Evolutionary conservation across 805 yeast species (phyloP), one percentile per base, ranked within the genome.

Genomic region (Candida silvatica): DNA sequence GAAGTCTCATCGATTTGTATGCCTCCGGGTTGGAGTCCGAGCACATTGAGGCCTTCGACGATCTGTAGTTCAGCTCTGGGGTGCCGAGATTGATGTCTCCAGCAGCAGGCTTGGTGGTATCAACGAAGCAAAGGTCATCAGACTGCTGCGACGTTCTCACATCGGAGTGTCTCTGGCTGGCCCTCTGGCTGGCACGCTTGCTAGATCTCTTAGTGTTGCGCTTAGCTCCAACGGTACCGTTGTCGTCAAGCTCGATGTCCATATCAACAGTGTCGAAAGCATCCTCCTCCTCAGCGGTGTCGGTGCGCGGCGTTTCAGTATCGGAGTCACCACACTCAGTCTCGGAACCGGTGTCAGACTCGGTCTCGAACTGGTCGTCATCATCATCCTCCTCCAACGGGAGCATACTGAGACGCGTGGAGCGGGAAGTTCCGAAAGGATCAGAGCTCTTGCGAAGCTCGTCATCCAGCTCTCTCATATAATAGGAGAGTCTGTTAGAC

Each of bases 401-500:
- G 11, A 24, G 29, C 35, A 32, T 32, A 16, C 35, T 32, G 5
- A 32, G 20, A 5, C 35, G 29, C 9, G 23, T 31, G 12, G 11
- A 9, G 7, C 34, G 27, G 5, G 34, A 19, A 20, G 19, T n/a
- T 20, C 34, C 20, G 20, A 30, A 30, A 17, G 35, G 22, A 14
- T 12, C 20, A 14, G n/a, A 19, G 17, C 17, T 37, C 22, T 37
- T 45, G 9, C 30, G 39, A 31, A 45, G 41, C 40, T 45, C 45
- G 16, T 39, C 41, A 26, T 42, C 46, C 11, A 44, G 22, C 15
- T 45, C 52, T 29, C 58, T 62, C 38, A 70, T 41, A 27, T 63
- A 61, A 15, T 64, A 59, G 15, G 69, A 71, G 48, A 80, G 62
- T 48, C 80, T 78, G 27, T 69, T 70, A 44, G 70, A 78, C 1